phyloP scores from a whole-genome alignment of 495 filamentous ascomycete genomes.

The Trichoderma asperelloides region DNA sequence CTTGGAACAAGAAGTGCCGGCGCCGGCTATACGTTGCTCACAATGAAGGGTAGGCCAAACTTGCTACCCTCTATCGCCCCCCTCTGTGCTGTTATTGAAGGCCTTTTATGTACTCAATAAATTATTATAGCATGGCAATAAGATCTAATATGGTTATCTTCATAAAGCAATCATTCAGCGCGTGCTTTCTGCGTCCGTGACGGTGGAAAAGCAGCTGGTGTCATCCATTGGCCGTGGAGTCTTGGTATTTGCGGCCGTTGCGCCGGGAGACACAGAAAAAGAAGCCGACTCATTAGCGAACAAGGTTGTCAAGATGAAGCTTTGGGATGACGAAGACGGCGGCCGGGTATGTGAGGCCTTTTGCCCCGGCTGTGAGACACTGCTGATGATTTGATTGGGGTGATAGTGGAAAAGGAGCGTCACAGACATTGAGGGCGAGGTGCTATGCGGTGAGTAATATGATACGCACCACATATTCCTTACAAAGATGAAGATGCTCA shows the following conservation, averaged over 20 bases:
- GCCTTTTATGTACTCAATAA: neutral
- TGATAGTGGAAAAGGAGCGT: constrained; percentile 80
- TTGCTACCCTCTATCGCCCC: neutral
- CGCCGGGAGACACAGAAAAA: constrained; percentile 80
- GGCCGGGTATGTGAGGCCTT: constrained; percentile 36
- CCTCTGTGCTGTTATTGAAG: neutral
- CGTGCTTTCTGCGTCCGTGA: constrained; percentile 95
- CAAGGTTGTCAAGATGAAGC: constrained; percentile 78
- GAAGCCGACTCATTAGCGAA: constrained; percentile 75
- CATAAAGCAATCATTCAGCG: constrained; percentile 80
- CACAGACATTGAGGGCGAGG: constrained; percentile 76
- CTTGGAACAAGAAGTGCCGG: neutral
- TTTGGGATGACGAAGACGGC: constrained; percentile 77
- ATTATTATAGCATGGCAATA: neutral
- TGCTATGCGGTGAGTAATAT: constrained; percentile 71
- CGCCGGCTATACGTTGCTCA: neutral
- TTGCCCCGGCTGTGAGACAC: neutral
- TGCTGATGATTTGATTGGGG: constrained; percentile 10
- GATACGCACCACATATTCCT: neutral
- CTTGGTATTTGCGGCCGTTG: constrained; percentile 84
- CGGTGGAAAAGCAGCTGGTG: constrained; percentile 82
- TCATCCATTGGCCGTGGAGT: constrained; percentile 86
- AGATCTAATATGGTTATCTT: neutral
- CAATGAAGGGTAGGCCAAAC: constrained; percentile 4
- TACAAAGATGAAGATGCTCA: neutral